Evolutionary conservation across 306 rosid genomes (phyloP), one percentile per base, ranked within the genome.

Genomic region (Cercis canadensis): DNA sequence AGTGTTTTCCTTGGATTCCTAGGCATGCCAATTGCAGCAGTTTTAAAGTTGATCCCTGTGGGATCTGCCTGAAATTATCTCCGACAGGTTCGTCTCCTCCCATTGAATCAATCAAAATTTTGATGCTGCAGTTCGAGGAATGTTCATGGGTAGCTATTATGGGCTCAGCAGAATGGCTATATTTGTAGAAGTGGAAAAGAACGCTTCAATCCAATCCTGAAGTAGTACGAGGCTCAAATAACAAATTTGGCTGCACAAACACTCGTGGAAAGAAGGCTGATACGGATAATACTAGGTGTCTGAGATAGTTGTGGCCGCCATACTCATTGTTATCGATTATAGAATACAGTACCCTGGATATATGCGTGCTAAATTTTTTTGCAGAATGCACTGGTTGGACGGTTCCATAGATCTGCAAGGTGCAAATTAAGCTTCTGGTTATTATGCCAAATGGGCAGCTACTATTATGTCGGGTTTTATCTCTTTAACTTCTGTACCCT

Each of bases 21-120:
- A 59, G 97, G 99, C 70, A 91, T 91, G 96, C 99, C 97, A 60
- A 40, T 94, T 58, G 92, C 96, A 32, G 99, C 96, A 58, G 91
- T 85, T 75, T 62, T 94, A 60, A 94, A 94, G 78, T 81, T 87
- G 86, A 83, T 91, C 32, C 96, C 92, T 3, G 90, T 85, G 49
- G 84, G 81, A 57, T 80, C 75, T 74, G 67, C 32, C 80, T 78
- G 87, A 86, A 58, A 40, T 72, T 43, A 57, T 29, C 34, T 32
- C 29, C 21, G 57, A 69, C 65, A 40, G 60, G 58, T 57, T 50
- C 52, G 67, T 39, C 50, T 49, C 7, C 37, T 59, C 57, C 39
- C 69, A 45, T n/a, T 19, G 11, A 55, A 45, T 45, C 29, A 41
- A 57, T 40, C 6, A n/a, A 66, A 51, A 66, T 67, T 67, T 78